Percentiles rank a stretch among this genome's conserved stretches.
These are phyloP conservation scores for Arctium lappa DNA, from an alignment of 129 eudicot species.

Conservation along the genomic window DNA sequence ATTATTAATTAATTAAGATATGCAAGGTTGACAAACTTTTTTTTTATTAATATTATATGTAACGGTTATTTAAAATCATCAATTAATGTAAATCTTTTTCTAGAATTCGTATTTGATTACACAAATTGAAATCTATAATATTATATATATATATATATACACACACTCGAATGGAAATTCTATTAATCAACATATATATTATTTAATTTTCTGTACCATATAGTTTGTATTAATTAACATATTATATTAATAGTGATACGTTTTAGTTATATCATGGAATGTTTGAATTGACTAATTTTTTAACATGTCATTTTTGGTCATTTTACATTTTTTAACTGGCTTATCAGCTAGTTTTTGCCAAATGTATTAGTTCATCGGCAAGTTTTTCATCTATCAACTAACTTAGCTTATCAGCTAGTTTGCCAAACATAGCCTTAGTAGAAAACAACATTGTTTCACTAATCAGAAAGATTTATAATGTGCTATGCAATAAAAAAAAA, in stretches of 20 bases:
- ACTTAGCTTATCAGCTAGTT: neutral
- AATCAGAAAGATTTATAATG: neutral
- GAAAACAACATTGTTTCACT: neutral
- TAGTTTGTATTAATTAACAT: neutral
- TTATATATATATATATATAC: too few species aligned
- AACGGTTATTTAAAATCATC: neutral
- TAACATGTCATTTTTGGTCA: neutral
- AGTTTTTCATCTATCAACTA: neutral
- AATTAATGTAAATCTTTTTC: neutral
- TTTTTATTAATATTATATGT: too few species aligned
- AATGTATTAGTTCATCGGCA: too few species aligned
- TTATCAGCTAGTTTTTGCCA: too few species aligned
- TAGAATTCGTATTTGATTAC: neutral
- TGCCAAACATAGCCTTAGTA: neutral
- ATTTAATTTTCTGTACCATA: neutral
- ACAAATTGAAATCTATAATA: neutral
- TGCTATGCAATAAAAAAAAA: too few species aligned
- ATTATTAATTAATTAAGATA: too few species aligned
- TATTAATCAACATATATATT: neutral
- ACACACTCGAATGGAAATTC: neutral
- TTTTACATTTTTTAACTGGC: neutral
- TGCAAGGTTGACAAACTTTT: too few species aligned
- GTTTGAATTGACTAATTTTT: neutral
- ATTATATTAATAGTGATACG: neutral
- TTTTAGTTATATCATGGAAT: neutral